A percentile compares a stretch with the other conserved stretches of the same genome.
Evolutionary conservation across 2,329 filamentous ascomycete genomes (phyloP).

Genomic region (Neonectria punicea): DNA sequence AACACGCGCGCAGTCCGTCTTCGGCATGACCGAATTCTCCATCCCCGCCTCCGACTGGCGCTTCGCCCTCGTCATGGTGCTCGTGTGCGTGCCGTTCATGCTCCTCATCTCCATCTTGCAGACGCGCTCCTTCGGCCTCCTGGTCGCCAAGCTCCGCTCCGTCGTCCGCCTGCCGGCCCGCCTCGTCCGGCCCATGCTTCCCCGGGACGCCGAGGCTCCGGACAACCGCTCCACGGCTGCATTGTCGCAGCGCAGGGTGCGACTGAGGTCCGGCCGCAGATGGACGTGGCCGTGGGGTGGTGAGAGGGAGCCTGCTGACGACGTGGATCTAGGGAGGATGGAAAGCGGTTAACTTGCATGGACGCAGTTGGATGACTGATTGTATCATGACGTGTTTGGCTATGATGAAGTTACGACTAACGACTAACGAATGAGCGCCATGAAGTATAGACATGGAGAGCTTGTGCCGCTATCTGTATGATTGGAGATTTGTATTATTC

Average conservation of each 20-base stretch:
- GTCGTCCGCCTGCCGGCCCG: conserved; percentile 16
- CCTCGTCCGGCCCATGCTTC: conserved; percentile 16
- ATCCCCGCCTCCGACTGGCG: conserved; percentile 56
- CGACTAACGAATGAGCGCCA: conserved; percentile 1
- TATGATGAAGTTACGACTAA: conserved; percentile 8
- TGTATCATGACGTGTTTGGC: conserved; percentile 1
- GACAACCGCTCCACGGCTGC: conserved; percentile 35
- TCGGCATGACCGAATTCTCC: conserved; percentile 61
- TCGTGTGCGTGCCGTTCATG: conserved; percentile 65
- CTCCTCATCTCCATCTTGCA: conserved; percentile 58
- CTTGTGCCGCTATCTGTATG: conserved; percentile 3
- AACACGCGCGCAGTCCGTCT: conserved; percentile 55
- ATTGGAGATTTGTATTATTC: background rate
- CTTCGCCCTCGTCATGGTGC: conserved; percentile 70
- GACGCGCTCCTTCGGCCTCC: conserved; percentile 50
- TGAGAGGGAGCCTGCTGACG: conserved; percentile 1
- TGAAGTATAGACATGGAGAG: background rate
- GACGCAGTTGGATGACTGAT: background rate
- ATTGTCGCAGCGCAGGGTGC: conserved; percentile 11
- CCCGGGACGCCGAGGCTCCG: conserved; percentile 32
- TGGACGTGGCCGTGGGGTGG: conserved; percentile 25
- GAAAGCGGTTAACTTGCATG: conserved; percentile 19
- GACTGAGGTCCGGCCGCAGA: conserved; percentile 9
- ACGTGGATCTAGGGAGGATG: conserved; percentile 29
- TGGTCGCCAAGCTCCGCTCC: conserved; percentile 37